Evolutionary conservation across 1,284 basidiomycete genomes (phyloP).

Genomic region (Cryptococcus wingfieldii): DNA sequence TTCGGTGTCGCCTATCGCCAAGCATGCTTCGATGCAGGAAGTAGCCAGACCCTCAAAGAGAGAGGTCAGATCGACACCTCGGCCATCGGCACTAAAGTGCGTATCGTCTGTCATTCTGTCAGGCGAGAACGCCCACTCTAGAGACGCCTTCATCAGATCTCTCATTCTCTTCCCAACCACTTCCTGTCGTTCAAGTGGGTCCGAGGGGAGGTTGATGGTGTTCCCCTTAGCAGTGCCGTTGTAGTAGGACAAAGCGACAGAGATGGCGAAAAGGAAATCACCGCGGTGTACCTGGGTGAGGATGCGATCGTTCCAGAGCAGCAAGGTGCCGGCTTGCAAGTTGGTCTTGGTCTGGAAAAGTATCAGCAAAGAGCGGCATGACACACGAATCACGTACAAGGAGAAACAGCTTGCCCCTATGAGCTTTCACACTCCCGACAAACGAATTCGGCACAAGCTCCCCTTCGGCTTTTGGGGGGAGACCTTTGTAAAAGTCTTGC

Average conservation of each 20-base stretch:
- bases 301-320: slow-evolving; percentile 94
- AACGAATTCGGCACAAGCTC: slow-evolving; percentile 39
- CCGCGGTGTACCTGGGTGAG: slow-evolving; percentile 76
- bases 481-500: slow-evolving; percentile 32
- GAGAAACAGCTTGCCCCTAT: slow-evolving; percentile 87
- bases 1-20: slow-evolving; percentile 71
- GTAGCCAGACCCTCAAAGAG: slow-evolving; percentile 85
- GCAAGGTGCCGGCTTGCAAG: slow-evolving; percentile 75
- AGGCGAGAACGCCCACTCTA: slow-evolving; percentile 87
- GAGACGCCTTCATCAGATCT: slow-evolving; percentile 81
- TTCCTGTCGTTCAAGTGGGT: slow-evolving; percentile 56
- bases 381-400: slow-evolving; percentile 58
- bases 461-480: neutral
- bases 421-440: slow-evolving; percentile 68
- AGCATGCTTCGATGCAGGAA: slow-evolving; percentile 74
- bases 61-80: slow-evolving; percentile 85
- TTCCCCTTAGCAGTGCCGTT: slow-evolving; percentile 78
- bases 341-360: slow-evolving; percentile 50
- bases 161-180: slow-evolving; percentile 72
- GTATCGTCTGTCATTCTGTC: slow-evolving; percentile 87
- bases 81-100: slow-evolving; percentile 72
- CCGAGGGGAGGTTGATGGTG: slow-evolving; percentile 76
- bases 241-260: slow-evolving; percentile 79
- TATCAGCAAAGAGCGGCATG: slow-evolving; percentile 1
- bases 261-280: slow-evolving; percentile 86